Evolutionary conservation across 495 filamentous ascomycete genomes (phyloP), one percentile per base, ranked within the genome.

Genomic region (Tuber magnatum): DNA sequence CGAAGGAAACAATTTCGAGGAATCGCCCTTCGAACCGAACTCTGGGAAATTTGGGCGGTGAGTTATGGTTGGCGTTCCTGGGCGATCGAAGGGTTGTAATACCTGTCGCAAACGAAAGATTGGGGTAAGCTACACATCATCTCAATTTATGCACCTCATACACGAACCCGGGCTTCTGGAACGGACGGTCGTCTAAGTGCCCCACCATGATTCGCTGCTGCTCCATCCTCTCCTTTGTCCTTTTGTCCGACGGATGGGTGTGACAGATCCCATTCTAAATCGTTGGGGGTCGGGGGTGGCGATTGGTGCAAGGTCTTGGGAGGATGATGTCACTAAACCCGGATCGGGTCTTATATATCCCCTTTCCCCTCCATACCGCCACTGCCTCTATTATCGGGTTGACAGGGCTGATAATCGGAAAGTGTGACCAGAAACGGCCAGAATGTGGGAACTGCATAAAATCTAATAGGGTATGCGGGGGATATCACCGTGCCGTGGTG

Each of bases 61-160:
- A 65, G 56, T 65, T 35, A 65, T 65, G 56, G 56, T 65, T 65
- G 56, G 56, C 56, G 56, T 65, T 28, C 56, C 56, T 65, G 56
- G 56, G 56, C 56, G 56, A 35, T 65, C 56, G 28, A 65, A 65
- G 32, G 56, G 56, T 16, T 65, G 56, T 35, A 65, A 65, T 65
- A 65, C 56, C 56, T 65, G 56, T 35, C 56, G 56, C 56, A 65
- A 35, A 28, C 56, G 56, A 14, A 65, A 65, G 56, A 65, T 65
- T 65, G 28, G 56, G 56, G 56, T 65, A 35, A 65, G 56, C 56
- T 35, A 18, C 28, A 18, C 18, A 65, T 35, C 56, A 65, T 65
- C 56, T 65, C 56, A n/a, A 14, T 10, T 61, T 14, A 12, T 56
- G 48, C 28, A 35, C 32, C 28, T 51, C 56, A 65, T 65, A 18